Evolutionary conservation across 768 basidiomycete species (phyloP).

Genomic region (Tubosaeta sp.): DNA sequence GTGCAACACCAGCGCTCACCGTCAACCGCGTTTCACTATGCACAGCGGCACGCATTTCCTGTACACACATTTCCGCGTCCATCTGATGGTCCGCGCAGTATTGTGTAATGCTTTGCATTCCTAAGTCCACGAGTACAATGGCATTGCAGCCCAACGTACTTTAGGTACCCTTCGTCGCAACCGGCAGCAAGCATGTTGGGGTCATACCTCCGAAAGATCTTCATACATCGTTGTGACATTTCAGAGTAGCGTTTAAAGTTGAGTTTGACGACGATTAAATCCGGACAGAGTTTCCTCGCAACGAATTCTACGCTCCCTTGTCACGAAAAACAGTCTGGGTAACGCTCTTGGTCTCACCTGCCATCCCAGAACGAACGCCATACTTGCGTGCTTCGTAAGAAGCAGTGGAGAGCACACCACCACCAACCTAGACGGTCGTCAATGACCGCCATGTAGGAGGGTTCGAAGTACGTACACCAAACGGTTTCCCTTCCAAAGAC

Average conservation of each 20-base stretch:
- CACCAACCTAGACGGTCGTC: constrained; percentile 53
- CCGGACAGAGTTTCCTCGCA: constrained; percentile 90
- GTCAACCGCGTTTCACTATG: constrained; percentile 79
- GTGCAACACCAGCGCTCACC: constrained; percentile 92
- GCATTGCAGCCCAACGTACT: constrained; percentile 44
- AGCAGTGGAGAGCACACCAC: constrained; percentile 82
- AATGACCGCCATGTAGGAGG: constrained; percentile 1
- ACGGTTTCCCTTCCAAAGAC: constrained; percentile 63
- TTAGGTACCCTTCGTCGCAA: constrained; percentile 89
- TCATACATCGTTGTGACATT: constrained; percentile 69
- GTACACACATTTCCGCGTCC: constrained; percentile 69
- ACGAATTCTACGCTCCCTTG: constrained; percentile 60
- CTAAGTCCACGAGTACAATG: constrained; percentile 4
- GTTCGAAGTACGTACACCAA: constrained; percentile 48
- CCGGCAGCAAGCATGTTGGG: constrained; percentile 71
- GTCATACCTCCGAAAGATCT: constrained; percentile 66
- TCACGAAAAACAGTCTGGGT: neutral
- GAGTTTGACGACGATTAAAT: constrained; percentile 65
- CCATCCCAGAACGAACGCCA: constrained; percentile 93
- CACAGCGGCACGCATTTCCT: constrained; percentile 70
- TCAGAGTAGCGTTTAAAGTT: constrained; percentile 62
- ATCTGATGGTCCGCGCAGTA: constrained; percentile 72
- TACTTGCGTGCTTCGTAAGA: constrained; percentile 90
- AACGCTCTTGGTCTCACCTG: constrained; percentile 47
- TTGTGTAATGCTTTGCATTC: constrained; percentile 61